These are phyloP conservation scores for Blastobotrys proliferans DNA, from an alignment of 1,139 yeast genomes.

Conservation along the genomic window DNA sequence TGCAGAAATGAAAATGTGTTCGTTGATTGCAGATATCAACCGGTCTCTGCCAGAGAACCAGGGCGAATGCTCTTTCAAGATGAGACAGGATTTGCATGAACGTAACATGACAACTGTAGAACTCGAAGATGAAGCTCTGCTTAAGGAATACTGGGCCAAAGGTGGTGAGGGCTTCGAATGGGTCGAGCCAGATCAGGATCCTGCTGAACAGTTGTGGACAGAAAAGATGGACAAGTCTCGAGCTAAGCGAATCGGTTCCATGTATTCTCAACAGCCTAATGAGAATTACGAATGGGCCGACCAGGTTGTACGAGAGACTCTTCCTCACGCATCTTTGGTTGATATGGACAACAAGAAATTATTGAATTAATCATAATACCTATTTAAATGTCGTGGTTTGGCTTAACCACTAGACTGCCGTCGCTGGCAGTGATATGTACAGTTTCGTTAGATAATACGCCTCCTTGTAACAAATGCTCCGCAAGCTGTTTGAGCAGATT, in stretches of 20 bases:
- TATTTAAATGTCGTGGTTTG: conserved; percentile 42
- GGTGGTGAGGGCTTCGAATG: conserved; percentile 75
- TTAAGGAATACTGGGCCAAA: conserved; percentile 67
- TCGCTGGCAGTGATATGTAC: conserved; percentile 45
- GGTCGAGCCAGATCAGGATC: conserved; percentile 81
- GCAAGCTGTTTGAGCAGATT: conserved; percentile 83
- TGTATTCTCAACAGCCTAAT: conserved; percentile 20
- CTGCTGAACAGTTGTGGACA: conserved; percentile 64
- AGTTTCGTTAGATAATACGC: conserved; percentile 63
- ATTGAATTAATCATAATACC: not conserved
- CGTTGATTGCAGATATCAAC: conserved; percentile 65
- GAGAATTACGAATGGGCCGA: conserved; percentile 27
- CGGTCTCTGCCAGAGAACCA: conserved; percentile 38
- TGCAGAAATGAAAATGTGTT: conserved; percentile 64
- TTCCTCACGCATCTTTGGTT: conserved; percentile 31
- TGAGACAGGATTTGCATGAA: conserved; percentile 29
- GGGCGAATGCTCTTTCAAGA: conserved; percentile 34
- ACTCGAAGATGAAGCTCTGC: conserved; percentile 61
- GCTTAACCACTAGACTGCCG: conserved; percentile 40
- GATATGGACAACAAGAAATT: conserved; percentile 19
- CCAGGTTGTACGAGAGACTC: conserved; percentile 22
- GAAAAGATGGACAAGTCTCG: conserved; percentile 28
- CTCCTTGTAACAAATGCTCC: conserved; percentile 69
- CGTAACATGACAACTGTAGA: conserved; percentile 47
- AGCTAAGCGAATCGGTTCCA: conserved; percentile 25